A percentile compares a stretch with the other conserved stretches of the same genome.
Conservation (phyloP, 768 basidiomycete species). For the Boletus coccyginus region DNA sequence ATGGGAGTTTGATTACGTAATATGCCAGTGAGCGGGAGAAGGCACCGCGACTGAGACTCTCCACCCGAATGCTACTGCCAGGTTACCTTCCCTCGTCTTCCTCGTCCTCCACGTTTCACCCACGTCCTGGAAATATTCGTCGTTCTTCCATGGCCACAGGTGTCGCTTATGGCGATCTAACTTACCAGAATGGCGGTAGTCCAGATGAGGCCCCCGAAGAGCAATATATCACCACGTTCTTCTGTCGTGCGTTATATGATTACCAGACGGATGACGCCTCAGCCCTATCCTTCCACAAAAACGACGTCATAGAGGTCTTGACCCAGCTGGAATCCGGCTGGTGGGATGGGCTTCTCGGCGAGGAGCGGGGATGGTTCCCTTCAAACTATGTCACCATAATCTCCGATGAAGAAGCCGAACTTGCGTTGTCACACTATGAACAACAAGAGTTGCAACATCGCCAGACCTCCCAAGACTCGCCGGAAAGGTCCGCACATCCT, state of each 20-base stretch:
- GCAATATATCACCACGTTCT: slow-evolving; percentile 64
- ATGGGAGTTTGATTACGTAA: slow-evolving; percentile 27
- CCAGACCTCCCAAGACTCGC: slow-evolving; percentile 12
- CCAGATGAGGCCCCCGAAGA: slow-evolving; percentile 45
- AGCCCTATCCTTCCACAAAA: slow-evolving; percentile 81
- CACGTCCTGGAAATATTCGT: background rate
- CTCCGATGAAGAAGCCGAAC: slow-evolving; percentile 77
- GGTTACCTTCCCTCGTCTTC: slow-evolving; percentile 8
- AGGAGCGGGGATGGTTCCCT: slow-evolving; percentile 95
- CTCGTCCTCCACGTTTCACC: slow-evolving; percentile 7
- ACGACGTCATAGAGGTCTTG: slow-evolving; percentile 92
- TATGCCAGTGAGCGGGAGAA: slow-evolving; percentile 5
- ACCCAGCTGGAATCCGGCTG: slow-evolving; percentile 91
- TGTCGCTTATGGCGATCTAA: slow-evolving; percentile 18
- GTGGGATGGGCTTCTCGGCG: slow-evolving; percentile 95
- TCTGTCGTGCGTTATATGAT: slow-evolving; percentile 91
- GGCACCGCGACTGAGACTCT: slow-evolving; percentile 8
- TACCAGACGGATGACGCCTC: slow-evolving; percentile 86
- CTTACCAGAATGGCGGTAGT: slow-evolving; percentile 22
- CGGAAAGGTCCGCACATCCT: slow-evolving; percentile 8
- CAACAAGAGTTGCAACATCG: slow-evolving; percentile 13
- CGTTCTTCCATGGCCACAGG: slow-evolving; percentile 25
- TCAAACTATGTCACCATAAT: slow-evolving; percentile 89
- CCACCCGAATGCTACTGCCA: slow-evolving; percentile 18
- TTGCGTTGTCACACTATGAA: slow-evolving; percentile 43